A percentile compares a stretch with the other conserved stretches of the same genome.
Evolutionary conservation across 1,284 basidiomycete species (phyloP).

Genomic region (Fomitiporia mediterranea): DNA sequence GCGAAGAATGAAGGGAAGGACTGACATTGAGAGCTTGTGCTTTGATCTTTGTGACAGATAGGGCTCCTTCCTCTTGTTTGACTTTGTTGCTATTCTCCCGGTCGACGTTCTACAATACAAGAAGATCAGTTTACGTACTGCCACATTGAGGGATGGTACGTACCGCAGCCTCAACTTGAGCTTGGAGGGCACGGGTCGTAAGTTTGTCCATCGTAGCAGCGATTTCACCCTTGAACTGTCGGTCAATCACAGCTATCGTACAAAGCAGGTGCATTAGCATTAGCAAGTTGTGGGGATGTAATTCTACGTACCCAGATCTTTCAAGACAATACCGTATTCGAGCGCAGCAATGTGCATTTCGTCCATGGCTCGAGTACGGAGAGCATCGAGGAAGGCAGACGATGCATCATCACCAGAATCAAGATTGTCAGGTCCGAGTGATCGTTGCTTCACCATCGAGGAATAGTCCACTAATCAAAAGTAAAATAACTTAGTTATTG

Average conservation of each 20-base stretch:
- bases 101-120: slow-evolving; percentile 60
- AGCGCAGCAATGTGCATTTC: slow-evolving; percentile 73
- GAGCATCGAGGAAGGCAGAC: slow-evolving; percentile 72
- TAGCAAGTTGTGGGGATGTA: background rate
- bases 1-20: slow-evolving; percentile 9
- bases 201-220: slow-evolving; percentile 79
- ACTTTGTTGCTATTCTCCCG: slow-evolving; percentile 80
- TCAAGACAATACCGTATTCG: slow-evolving; percentile 74
- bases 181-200: slow-evolving; percentile 74
- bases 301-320: slow-evolving; percentile 56
- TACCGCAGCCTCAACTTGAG: slow-evolving; percentile 79
- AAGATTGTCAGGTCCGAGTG: slow-evolving; percentile 66
- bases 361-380: slow-evolving; percentile 77
- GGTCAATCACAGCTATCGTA: slow-evolving; percentile 66
- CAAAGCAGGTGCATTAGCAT: background rate
- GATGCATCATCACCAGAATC: slow-evolving; percentile 64
- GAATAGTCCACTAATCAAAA: slow-evolving; percentile 51
- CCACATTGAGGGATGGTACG: slow-evolving; percentile 26
- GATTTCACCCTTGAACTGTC: slow-evolving; percentile 79
- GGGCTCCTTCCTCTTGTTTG: slow-evolving; percentile 74
- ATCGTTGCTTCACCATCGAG: slow-evolving; percentile 72
- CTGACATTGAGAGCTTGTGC: slow-evolving; percentile 59
- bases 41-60: slow-evolving; percentile 70
- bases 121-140: background rate
- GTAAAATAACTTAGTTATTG: background rate